A percentile compares a stretch with the other conserved stretches of the same genome.
Conservation (phyloP, 805 yeast genomes). For the Yamadazyma scolyti region DNA sequence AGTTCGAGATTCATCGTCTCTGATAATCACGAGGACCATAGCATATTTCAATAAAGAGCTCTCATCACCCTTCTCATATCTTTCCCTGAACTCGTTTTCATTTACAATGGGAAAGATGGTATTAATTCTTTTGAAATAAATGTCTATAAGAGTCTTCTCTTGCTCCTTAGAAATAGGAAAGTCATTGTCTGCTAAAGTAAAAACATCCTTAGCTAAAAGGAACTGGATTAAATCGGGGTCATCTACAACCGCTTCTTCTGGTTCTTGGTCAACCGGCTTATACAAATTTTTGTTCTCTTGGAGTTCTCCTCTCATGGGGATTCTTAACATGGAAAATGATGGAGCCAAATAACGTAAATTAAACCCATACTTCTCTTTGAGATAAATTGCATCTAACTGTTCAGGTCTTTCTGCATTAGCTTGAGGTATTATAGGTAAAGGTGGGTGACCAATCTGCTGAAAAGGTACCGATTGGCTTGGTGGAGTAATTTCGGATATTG, state of each 20-base stretch:
- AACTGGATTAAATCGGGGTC: too few relatives aligned
- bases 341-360: slow-evolving; percentile 11
- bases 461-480: too few relatives aligned
- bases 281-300: not conserved
- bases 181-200: slow-evolving; percentile 22
- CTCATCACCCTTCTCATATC: slow-evolving; percentile 15
- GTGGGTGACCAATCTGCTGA: too few relatives aligned
- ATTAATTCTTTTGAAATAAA: slow-evolving; percentile 31
- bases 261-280: too few relatives aligned
- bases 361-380: slow-evolving; percentile 21
- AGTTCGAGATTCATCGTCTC: slow-evolving; percentile 25
- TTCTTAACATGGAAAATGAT: not conserved
- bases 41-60: slow-evolving; percentile 21
- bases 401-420: too few relatives aligned
- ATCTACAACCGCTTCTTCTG: not conserved
- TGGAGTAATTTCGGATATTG: too few relatives aligned
- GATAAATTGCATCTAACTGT: slow-evolving; percentile 7
- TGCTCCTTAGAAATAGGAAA: slow-evolving; percentile 18
- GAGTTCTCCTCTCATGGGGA: not conserved
- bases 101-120: slow-evolving; percentile 29
- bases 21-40: slow-evolving; percentile 23
- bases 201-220: slow-evolving; percentile 24
- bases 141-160: slow-evolving; percentile 16
- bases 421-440: too few relatives aligned
- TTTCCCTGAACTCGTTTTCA: slow-evolving; percentile 25